A percentile compares a stretch with the other conserved stretches of the same genome.
These are phyloP conservation scores for Aspergillus floridensis DNA, from an alignment of 2,329 filamentous ascomycete species.

Conservation along the genomic window DNA sequence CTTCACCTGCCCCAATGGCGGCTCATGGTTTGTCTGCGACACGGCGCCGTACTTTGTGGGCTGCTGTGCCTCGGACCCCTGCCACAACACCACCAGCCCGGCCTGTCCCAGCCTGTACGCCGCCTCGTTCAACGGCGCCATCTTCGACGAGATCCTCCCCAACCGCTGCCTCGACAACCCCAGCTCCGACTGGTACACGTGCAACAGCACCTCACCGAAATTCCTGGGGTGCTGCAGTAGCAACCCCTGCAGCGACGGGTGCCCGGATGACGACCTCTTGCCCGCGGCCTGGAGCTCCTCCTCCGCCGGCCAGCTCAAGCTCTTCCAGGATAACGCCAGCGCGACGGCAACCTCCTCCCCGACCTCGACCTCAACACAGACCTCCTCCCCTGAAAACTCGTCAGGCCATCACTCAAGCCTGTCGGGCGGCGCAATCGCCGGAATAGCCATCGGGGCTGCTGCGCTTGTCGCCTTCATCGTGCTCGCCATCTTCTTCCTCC, in stretches of 20 bases:
- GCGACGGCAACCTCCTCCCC: background rate
- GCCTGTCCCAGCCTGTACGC: slow-evolving; percentile 48
- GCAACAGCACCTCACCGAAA: slow-evolving; percentile 3
- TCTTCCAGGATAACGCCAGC: slow-evolving; percentile 6
- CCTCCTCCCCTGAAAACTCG: background rate
- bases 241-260: background rate
- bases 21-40: slow-evolving; percentile 23
- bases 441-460: background rate
- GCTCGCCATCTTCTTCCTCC: background rate
- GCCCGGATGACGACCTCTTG: background rate
- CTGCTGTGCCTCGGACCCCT: slow-evolving; percentile 26
- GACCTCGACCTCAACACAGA: background rate
- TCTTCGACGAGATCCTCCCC: slow-evolving; percentile 3
- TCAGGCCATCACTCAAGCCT: background rate
- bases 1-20: slow-evolving; percentile 24
- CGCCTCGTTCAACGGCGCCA: slow-evolving; percentile 22
- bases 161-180: slow-evolving; percentile 4
- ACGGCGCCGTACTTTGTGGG: slow-evolving; percentile 24
- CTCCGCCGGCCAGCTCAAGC: background rate
- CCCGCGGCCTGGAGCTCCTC: slow-evolving; percentile 6
- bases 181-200: slow-evolving; percentile 6
- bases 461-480: background rate
- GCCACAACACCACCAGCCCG: slow-evolving; percentile 39
- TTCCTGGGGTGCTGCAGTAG: slow-evolving; percentile 9
- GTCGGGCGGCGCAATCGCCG: background rate